phyloP scores from a whole-genome alignment of 768 basidiomycete genomes.

The Infundibulicybe gibba region DNA sequence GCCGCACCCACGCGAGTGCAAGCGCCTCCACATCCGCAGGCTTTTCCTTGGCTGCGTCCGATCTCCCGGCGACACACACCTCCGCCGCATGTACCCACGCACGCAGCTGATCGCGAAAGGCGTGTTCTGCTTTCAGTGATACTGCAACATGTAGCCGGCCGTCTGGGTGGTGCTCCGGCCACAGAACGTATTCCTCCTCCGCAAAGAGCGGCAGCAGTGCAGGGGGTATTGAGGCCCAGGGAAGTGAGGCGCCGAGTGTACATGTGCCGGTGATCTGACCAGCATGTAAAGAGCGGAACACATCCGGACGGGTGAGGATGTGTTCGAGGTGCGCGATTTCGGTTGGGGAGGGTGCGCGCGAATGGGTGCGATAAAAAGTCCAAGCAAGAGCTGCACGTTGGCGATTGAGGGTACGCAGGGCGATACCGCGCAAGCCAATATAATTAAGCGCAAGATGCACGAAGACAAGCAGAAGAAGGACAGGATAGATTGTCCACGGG shows the following conservation, averaged over 20 bases:
- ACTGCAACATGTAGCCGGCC: slow-evolving; percentile 35
- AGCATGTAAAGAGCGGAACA: too few species aligned
- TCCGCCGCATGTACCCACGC: slow-evolving; percentile 51
- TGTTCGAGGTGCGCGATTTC: slow-evolving; percentile 25
- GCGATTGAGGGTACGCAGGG: slow-evolving; percentile 54
- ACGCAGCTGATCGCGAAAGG: slow-evolving; percentile 44
- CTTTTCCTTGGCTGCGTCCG: not conserved
- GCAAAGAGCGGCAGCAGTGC: slow-evolving; percentile 30
- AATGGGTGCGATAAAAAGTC: slow-evolving; percentile 29
- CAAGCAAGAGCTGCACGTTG: slow-evolving; percentile 56
- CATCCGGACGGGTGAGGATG: slow-evolving; percentile 17
- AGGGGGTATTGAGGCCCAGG: slow-evolving; percentile 11
- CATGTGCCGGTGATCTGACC: too few species aligned
- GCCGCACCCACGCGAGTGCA: slow-evolving; percentile 14
- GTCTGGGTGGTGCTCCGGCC: slow-evolving; percentile 34
- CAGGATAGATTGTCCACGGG: slow-evolving; percentile 41
- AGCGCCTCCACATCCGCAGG: too few species aligned
- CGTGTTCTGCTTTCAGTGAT: slow-evolving; percentile 45
- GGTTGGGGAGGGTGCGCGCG: too few species aligned
- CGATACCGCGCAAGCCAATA: slow-evolving; percentile 55
- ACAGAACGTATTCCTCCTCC: slow-evolving; percentile 49
- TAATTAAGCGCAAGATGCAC: slow-evolving; percentile 60
- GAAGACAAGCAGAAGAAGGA: slow-evolving; percentile 39
- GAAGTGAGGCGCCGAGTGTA: too few species aligned
- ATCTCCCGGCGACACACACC: slow-evolving; percentile 19